Percentiles rank a stretch among this genome's conserved stretches.
These are phyloP conservation scores for Aspergillus sp. DNA, from an alignment of 2,329 filamentous ascomycete genomes.

Conservation along the genomic window DNA sequence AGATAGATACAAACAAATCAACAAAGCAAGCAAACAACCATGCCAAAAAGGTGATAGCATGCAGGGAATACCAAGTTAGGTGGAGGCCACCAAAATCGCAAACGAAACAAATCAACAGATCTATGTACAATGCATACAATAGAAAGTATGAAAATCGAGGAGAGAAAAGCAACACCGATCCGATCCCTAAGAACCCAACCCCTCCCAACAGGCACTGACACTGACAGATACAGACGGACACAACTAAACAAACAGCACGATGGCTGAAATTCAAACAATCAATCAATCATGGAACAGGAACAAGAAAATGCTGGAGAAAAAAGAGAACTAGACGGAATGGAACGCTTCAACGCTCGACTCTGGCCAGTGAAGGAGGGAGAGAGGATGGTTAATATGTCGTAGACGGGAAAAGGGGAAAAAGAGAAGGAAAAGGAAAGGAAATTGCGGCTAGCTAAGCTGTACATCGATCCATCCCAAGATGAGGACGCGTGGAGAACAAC, in stretches of 20 bases:
- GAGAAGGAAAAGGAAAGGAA: conserved; percentile 1
- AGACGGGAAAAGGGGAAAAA: conserved; percentile 5
- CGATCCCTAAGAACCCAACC: neutral
- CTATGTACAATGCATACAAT: conserved; percentile 3
- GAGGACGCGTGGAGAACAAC: neutral
- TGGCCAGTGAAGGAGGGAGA: neutral
- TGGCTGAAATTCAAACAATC: neutral
- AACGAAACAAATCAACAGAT: neutral
- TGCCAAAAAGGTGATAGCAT: neutral
- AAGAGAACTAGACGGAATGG: neutral
- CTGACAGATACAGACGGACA: neutral
- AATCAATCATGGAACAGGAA: neutral
- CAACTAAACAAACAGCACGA: neutral
- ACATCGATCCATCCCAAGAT: conserved; percentile 4
- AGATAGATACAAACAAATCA: neutral
- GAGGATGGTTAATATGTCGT: neutral
- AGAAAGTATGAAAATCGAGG: neutral
- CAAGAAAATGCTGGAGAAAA: neutral
- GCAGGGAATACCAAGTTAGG: neutral
- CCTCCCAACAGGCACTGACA: neutral
- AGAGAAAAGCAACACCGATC: neutral
- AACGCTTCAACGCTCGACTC: conserved; percentile 15
- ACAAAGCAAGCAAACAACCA: neutral
- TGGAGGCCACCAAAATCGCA: neutral
- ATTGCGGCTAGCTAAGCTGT: conserved; percentile 9